phyloP scores from a whole-genome alignment of 805 yeast genomes.

The Candida ipomoeae region DNA sequence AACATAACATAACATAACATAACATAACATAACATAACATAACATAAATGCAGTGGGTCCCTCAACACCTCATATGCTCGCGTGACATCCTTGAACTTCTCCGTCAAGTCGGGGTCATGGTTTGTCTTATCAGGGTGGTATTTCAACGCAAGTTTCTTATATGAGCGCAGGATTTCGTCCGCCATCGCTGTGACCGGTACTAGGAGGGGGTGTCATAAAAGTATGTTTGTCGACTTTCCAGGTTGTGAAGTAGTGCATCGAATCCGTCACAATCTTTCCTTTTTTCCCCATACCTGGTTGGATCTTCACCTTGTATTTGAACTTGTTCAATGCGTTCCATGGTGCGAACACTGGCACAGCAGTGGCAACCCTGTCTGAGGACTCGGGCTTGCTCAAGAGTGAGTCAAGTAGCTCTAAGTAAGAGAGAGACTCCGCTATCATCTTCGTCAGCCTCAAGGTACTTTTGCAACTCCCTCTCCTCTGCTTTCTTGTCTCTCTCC shows the following conservation, averaged over 20 bases:
- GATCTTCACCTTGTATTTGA: conserved; percentile 76
- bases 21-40: too few relatives aligned
- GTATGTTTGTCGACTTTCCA: conserved; percentile 47
- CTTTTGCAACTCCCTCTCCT: conserved; percentile 43
- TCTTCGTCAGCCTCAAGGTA: conserved; percentile 34
- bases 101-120: too few relatives aligned
- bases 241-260: conserved; percentile 52
- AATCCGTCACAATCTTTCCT: conserved; percentile 78
- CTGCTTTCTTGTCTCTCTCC: conserved; percentile 41
- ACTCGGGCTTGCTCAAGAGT: conserved; percentile 41
- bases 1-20: too few relatives aligned
- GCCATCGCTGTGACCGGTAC: too few relatives aligned
- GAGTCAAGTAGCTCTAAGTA: conserved; percentile 44
- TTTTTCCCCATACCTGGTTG: conserved; percentile 80
- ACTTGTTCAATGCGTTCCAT: conserved; percentile 73
- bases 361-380: conserved; percentile 51
- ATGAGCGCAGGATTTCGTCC: too few relatives aligned
- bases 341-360: conserved; percentile 91
- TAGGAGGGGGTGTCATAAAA: too few relatives aligned
- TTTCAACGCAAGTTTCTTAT: too few relatives aligned
- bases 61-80: too few relatives aligned
- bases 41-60: too few relatives aligned
- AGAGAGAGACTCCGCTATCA: conserved; percentile 29
- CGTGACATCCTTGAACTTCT: too few relatives aligned
- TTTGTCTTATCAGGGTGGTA: too few relatives aligned